Evolutionary conservation across 1,139 yeast species (phyloP), one percentile per base, ranked within the genome.

Genomic region (Schwanniomyces etchellsii): DNA sequence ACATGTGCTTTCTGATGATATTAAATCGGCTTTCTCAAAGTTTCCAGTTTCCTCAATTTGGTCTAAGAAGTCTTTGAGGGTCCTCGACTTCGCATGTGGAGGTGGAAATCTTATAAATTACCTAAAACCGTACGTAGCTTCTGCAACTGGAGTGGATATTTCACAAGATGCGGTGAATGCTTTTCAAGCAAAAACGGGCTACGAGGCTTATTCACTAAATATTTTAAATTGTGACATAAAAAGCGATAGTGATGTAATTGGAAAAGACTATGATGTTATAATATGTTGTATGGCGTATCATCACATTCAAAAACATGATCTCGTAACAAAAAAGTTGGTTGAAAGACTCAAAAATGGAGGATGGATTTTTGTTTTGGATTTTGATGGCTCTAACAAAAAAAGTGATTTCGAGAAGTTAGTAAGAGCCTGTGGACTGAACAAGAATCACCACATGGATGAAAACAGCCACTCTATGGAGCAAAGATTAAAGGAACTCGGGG

Each of bases 61-160:
- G 27, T 13, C 7, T 9, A 10, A 16, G n/a, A 13, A 13, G 10
- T 10, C 10, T 14, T 13, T 27, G 12, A 20, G 20, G 20, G 24
- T 27, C 10, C 12, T 27, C 10, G 29, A 27, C 4, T 27, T 27
- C 20, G 29, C 29, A 12, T 27, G 29, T 16, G 29, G 29, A 11
- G 27, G 25, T 3, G 29, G 29, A 20, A 11, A 18, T 18, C 3
- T 27, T n/a, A 18, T 25, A n/a, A 18, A 18, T 11, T 13, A 18
- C 10, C n/a, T 27, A n/a, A 15, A 18, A 13, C 24, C 12, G 13
- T 27, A 7, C 20, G 29, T 25, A 3, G 11, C 11, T 16, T 16
- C 18, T n/a, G 20, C 20, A 12, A 16, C 20, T 18, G 26, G 26
- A 6, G 13, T 27, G 6, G 29, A 27, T 27, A 18, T 27, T 11